Percentiles rank a stretch among this genome's conserved stretches.
These are phyloP conservation scores for Irpex rosettiformis DNA, from an alignment of 1,284 basidiomycete genomes.

Conservation along the genomic window DNA sequence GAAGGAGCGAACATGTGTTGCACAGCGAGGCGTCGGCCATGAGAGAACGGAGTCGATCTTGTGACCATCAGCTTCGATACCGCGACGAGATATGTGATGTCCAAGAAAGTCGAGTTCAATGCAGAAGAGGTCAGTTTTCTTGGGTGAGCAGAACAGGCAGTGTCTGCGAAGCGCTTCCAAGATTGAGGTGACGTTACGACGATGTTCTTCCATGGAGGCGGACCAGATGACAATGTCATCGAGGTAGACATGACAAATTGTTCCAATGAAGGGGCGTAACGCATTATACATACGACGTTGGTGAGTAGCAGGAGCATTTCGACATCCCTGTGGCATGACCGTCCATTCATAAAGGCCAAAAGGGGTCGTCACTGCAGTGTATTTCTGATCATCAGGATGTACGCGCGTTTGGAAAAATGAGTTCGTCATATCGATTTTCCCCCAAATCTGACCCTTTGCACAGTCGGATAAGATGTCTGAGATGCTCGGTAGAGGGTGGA, in stretches of 20 bases:
- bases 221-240: slow-evolving; percentile 5
- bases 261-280: neutral
- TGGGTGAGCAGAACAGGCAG: neutral
- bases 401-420: slow-evolving; percentile 33
- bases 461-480: slow-evolving; percentile 14
- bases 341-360: slow-evolving; percentile 4
- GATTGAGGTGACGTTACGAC: neutral
- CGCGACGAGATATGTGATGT: slow-evolving; percentile 17
- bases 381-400: neutral
- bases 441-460: slow-evolving; percentile 31
- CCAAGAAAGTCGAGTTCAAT: slow-evolving; percentile 23
- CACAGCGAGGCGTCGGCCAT: slow-evolving; percentile 1
- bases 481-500: slow-evolving; percentile 34
- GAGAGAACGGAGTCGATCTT: slow-evolving; percentile 12
- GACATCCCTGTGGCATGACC: slow-evolving; percentile 4
- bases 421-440: slow-evolving; percentile 39
- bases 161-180: neutral
- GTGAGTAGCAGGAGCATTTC: slow-evolving; percentile 1
- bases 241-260: slow-evolving; percentile 3
- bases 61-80: slow-evolving; percentile 23
- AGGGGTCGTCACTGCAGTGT: slow-evolving; percentile 1
- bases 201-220: slow-evolving; percentile 10
- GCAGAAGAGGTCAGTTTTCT: slow-evolving; percentile 17
- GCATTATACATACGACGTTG: slow-evolving; percentile 1
- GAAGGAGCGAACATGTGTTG: slow-evolving; percentile 4